Base-by-base conservation (phyloP, 768 basidiomycete species). In the Megacollybia marginata region DNA sequence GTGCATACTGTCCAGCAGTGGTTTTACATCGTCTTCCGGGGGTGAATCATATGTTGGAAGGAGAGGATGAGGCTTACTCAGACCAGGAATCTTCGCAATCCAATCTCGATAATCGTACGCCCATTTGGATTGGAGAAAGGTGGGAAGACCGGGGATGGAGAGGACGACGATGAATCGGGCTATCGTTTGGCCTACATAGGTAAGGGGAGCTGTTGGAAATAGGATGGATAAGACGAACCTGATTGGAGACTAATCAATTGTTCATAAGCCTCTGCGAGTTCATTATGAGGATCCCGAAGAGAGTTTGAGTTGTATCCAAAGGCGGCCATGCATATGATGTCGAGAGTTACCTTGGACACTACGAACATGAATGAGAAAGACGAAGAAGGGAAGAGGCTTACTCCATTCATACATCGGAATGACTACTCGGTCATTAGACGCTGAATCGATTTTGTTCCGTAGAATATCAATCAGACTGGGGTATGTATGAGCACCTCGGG, bases 261-360 rank as follows among this genome's bases (percentile, higher is more conserved):
- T 40, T 77, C 71, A 50, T 74, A 78, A 7, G 76, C 75, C 32
- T 67, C 63, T 9, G 74, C 70, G 15, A 78, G 65, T 48, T 73
- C 73, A 48, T 75, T 75, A 48, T 71, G 57, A 1, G 75, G 71
- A 50, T 75, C 63, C 54, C 67, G 68, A 11, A 78, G 60, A 2
- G 71, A 70, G 52, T 76, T 69, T 7, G 74, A 53, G 34, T 64
- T 59, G 56, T 78, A 78, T 11, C 72, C 73, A 48, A 78, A 76
- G 0, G 73, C 74, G 9, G 76, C 73, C 7, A 66, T 65, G 59
- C 74, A 76, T 42, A 78, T 77, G 48, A 78, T 74, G 53, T 78
- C 76, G 8, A 79, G 66, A 0, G 76, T 77, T 1, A 70, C 72
- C 62, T 75, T 77, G 54, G 71, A 71, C 69, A 76, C 74, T 76